Evolutionary conservation across 202 grass and related monocot genomes (phyloP).

Genomic region (Cymbopogon flexuosus): DNA sequence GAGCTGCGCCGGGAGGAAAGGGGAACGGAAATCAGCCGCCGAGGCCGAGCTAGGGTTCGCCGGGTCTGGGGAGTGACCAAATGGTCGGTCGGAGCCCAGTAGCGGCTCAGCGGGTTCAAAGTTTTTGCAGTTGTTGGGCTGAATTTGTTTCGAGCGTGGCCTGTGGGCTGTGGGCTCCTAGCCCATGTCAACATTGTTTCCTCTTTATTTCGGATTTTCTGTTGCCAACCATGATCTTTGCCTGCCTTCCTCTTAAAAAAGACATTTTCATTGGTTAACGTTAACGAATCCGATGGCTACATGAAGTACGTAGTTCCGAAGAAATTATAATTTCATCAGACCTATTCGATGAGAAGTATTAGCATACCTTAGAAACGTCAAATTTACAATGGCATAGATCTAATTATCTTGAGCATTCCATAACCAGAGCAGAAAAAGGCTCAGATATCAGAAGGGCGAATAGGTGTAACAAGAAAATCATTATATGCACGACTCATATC

Average conservation of each 20-base stretch:
- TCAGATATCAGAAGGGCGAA: background rate
- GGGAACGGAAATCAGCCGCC: background rate
- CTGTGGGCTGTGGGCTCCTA: background rate
- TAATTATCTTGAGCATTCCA: background rate
- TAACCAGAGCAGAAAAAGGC: background rate
- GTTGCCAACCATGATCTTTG: no score
- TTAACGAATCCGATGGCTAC: no score
- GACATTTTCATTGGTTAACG: no score
- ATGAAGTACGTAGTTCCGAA: background rate
- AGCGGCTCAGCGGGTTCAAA: background rate
- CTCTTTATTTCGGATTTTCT: no score
- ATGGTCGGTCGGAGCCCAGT: no score
- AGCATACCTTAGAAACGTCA: background rate
- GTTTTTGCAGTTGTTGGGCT: background rate
- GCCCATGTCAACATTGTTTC: background rate
- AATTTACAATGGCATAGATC: background rate
- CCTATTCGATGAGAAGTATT: background rate
- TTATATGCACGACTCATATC: background rate
- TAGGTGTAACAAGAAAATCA: background rate
- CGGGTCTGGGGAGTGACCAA: background rate
- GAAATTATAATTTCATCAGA: background rate
- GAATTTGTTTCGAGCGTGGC: background rate
- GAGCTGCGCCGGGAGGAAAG: background rate
- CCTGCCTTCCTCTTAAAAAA: no score
- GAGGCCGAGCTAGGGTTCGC: conserved; percentile 25